Base-by-base conservation (phyloP, 352 stramenopile species). In the Globisporangium sylvaticum region DNA sequence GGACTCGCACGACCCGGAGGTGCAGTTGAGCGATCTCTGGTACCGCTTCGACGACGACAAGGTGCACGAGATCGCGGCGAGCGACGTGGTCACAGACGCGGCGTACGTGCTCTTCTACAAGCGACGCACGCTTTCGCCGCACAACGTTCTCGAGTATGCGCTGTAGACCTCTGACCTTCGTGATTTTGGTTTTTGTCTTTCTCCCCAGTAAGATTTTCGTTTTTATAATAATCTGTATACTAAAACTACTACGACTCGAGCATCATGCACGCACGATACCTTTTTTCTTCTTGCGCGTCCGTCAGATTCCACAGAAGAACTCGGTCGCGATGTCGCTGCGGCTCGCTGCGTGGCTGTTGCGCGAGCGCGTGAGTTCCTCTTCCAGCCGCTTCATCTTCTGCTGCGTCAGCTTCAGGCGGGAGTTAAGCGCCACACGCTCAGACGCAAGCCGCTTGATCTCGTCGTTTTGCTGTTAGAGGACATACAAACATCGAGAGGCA, bases 41-140 rank as follows among this genome's bases (percentile, higher is more conserved):
- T 84, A 89, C 65, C 81, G 86, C 63, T 96, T 92, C 55, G 87
- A 96, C 66, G 88, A 96, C 65, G 84, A 93, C 39, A 89, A 88
- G 31, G 87, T 92, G 4, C 75, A 81, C 0, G 87, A 95, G 66
- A 87, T 95, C 34, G 81, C 87, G 9, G 58, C 76, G 8, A 76
- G 66, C 2, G 85, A 95, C 58, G 84, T 96, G 2, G 72, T 91
- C 31, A 89, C 86, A n/a, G 84, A 93, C 65, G 84, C 87, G 5
- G 89, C 90, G 8, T 98, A 98, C 74, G 88, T 97, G 15, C 78
- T 98, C 24, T 98, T 97, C 60, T 98, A 97, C 79, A 91, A 94
- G 62, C 86, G 87, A n/a, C 81, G 84, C 29, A 81, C 76, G 25
- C 70, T 92, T 8, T 96, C 86, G 29, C 60, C 85, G 2, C 78